Evolutionary conservation across 305 asterid genomes (phyloP).

Genomic region (Lippia alba): DNA sequence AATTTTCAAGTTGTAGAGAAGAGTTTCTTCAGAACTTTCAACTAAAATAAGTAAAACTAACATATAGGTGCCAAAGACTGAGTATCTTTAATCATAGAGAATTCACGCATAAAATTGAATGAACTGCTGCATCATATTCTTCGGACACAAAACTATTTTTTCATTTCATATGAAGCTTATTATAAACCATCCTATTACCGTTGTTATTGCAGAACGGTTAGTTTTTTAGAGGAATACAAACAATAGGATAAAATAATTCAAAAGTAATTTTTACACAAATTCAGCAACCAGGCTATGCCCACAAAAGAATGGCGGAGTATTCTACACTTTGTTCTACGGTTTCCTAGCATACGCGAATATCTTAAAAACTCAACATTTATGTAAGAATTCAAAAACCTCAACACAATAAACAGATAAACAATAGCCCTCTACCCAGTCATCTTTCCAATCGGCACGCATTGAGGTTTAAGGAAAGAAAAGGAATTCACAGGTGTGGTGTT

Average conservation of each 20-base stretch:
- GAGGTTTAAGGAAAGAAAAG: neutral
- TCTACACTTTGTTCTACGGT: slow-evolving; percentile 24
- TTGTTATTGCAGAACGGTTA: too few species aligned
- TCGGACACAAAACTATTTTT: too few species aligned
- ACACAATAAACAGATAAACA: neutral
- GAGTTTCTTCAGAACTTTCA: too few species aligned
- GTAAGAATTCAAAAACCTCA: slow-evolving; percentile 1
- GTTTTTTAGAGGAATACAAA: too few species aligned
- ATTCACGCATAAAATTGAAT: too few species aligned
- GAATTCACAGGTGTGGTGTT: slow-evolving; percentile 40
- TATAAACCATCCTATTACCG: too few species aligned
- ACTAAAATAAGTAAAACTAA: too few species aligned
- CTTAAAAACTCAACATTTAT: slow-evolving; percentile 2
- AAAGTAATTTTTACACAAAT: slow-evolving; percentile 26
- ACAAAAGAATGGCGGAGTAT: slow-evolving; percentile 32
- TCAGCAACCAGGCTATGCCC: slow-evolving; percentile 7
- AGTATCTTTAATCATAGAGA: too few species aligned
- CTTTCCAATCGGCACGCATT: neutral
- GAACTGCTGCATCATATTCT: too few species aligned
- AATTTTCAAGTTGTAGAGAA: too few species aligned
- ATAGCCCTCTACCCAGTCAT: neutral
- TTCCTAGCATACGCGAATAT: slow-evolving; percentile 10
- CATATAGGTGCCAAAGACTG: too few species aligned
- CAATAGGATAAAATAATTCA: neutral
- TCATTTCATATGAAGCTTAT: too few species aligned